Conservation (phyloP, 768 basidiomycete genomes). For the Tephrocybe rancida region DNA sequence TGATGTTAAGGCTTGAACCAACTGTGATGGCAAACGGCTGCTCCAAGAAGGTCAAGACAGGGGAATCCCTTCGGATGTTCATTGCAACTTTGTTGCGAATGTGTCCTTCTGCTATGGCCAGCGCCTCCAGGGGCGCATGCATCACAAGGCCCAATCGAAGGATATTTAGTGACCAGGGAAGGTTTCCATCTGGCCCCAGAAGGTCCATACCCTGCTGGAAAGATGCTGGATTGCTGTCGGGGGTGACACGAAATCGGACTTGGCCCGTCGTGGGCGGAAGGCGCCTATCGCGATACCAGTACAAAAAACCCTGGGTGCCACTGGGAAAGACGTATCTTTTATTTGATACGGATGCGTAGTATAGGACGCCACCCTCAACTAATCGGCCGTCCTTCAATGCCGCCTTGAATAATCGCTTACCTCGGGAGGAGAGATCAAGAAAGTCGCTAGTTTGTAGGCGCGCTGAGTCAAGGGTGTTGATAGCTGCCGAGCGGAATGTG, state of each 20-base stretch:
- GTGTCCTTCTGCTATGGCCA: neutral
- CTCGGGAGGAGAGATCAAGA: neutral
- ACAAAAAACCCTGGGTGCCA: conserved; percentile 19
- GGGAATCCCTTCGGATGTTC: too few relatives aligned
- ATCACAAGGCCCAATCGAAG: neutral
- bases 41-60: neutral
- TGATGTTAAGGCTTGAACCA: fast-evolving
- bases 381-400: too few relatives aligned
- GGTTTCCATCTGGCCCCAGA: neutral
- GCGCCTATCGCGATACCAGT: conserved; percentile 13
- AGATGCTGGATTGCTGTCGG: neutral
- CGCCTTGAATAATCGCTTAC: too few relatives aligned
- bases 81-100: neutral
- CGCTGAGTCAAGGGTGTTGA: too few relatives aligned
- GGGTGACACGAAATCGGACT: conserved; percentile 21
- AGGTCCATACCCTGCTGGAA: conserved; percentile 19
- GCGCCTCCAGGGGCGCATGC: neutral
- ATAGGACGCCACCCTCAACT: too few relatives aligned
- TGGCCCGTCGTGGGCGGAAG: conserved; percentile 8
- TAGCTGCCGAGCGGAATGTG: too few relatives aligned
- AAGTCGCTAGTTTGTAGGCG: neutral
- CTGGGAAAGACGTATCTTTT: neutral
- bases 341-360: too few relatives aligned
- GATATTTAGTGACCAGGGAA: conserved; percentile 16
- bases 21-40: neutral